Conservation (phyloP, 768 basidiomycete species). For the Podaxis sp. region DNA sequence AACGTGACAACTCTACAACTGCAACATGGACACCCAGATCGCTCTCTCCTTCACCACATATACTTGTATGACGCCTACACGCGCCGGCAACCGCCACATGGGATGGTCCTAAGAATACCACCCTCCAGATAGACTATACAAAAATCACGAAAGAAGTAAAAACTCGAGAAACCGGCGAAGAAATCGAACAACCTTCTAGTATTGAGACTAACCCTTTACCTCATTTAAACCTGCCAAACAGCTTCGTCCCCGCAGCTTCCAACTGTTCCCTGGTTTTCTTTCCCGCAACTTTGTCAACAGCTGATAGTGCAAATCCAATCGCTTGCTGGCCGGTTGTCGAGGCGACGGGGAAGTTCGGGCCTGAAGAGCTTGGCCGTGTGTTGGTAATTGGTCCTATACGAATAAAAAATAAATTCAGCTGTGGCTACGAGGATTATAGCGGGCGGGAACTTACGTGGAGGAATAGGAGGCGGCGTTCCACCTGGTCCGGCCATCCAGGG, state of each 20-base stretch:
- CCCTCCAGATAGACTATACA: too few species aligned
- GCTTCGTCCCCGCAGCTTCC: constrained; percentile 48
- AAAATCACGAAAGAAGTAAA: not conserved
- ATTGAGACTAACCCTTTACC: constrained; percentile 4
- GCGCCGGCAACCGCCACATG: not conserved
- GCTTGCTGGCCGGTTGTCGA: constrained; percentile 25
- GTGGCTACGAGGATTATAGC: not conserved
- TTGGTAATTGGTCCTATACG: not conserved
- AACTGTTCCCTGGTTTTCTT: constrained; percentile 48
- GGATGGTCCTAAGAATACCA: not conserved
- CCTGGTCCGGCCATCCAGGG: not conserved
- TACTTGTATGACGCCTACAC: too few species aligned
- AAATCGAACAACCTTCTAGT: not conserved
- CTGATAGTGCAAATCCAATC: constrained; percentile 42
- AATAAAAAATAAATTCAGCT: not conserved
- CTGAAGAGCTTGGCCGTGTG: constrained; percentile 20
- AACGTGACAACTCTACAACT: not conserved
- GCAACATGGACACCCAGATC: too few species aligned
- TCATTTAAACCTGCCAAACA: constrained; percentile 47
- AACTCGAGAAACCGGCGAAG: not conserved
- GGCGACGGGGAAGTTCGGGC: constrained; percentile 29
- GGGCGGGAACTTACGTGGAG: constrained; percentile 22
- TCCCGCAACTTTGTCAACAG: constrained; percentile 60
- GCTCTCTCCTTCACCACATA: too few species aligned
- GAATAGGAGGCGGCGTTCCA: constrained; percentile 8